phyloP scores from a whole-genome alignment of 805 yeast genomes.

The Maudiozyma barnettii region DNA sequence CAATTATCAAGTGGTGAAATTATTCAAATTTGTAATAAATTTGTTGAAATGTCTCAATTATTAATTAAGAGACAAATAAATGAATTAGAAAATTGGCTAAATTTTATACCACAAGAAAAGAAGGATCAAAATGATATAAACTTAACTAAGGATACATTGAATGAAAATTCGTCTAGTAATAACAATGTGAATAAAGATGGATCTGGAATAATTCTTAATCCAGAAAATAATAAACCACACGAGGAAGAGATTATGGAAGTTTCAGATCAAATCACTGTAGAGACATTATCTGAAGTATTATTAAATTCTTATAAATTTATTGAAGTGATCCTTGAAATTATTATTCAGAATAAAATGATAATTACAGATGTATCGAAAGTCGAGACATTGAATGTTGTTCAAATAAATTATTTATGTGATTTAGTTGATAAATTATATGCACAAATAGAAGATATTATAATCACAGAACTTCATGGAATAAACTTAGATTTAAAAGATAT shows the following conservation, averaged over 20 bases:
- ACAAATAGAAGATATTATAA: constrained; percentile 15
- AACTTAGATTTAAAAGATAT: constrained; percentile 8
- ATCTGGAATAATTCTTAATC: constrained; percentile 10
- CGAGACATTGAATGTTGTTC: constrained; percentile 10
- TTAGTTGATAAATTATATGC: constrained; percentile 8
- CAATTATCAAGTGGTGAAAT: constrained; percentile 10
- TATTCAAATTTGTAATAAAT: constrained; percentile 11
- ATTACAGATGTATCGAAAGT: not conserved
- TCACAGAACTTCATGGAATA: not conserved
- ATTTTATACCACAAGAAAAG: not conserved
- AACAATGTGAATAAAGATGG: constrained; percentile 6
- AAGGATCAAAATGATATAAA: not conserved
- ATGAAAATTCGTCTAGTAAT: not conserved
- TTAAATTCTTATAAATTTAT: constrained; percentile 14
- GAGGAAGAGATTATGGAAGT: constrained; percentile 18
- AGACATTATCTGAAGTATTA: constrained; percentile 18
- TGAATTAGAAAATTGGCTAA: constrained; percentile 10
- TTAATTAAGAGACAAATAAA: constrained; percentile 13
- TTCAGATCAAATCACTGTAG: constrained; percentile 20
- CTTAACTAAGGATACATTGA: not conserved
- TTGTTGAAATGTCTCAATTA: constrained; percentile 10
- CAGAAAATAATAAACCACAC: not conserved
- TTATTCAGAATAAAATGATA: constrained; percentile 7
- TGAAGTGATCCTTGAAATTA: constrained; percentile 14
- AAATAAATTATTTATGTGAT: constrained; percentile 17